Evolutionary conservation across 2,329 filamentous ascomycete genomes (phyloP).

Genomic region (Ophiostoma fasciatum): DNA sequence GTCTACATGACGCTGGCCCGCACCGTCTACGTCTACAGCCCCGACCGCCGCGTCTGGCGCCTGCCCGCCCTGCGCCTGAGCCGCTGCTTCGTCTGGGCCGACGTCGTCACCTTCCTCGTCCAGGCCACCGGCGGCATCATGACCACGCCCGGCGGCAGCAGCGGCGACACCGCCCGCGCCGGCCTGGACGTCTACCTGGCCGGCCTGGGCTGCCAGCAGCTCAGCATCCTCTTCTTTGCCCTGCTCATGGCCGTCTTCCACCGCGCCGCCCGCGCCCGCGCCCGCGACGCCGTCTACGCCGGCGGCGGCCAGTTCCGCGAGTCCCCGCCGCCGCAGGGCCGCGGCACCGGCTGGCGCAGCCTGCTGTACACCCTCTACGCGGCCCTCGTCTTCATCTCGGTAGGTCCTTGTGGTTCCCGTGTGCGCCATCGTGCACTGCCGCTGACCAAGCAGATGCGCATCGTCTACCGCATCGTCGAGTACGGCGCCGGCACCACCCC

Average conservation of each 20-base stretch:
- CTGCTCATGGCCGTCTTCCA: constrained; percentile 23
- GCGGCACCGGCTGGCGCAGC: constrained; percentile 17
- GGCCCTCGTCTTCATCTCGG: constrained; percentile 22
- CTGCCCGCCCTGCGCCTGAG: constrained; percentile 24
- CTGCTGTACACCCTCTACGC: constrained; percentile 21
- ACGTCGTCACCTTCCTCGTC: constrained; percentile 31
- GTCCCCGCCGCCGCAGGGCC: background rate
- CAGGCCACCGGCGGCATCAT: constrained; percentile 26
- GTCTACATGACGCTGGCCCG: constrained; percentile 29
- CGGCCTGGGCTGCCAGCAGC: constrained; percentile 23
- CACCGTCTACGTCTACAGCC: constrained; percentile 24
- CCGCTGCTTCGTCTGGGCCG: constrained; percentile 31
- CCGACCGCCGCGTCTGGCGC: constrained; percentile 17
- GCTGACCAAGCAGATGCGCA: too few species aligned
- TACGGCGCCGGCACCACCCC: constrained; percentile 30
- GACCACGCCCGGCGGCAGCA: constrained; percentile 14
- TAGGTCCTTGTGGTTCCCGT: too few species aligned
- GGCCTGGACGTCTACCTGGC: constrained; percentile 26
- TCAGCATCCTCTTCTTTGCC: constrained; percentile 23
- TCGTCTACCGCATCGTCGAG: constrained; percentile 45
- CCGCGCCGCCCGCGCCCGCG: constrained; percentile 11
- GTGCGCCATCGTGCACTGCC: too few species aligned
- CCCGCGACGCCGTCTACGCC: background rate
- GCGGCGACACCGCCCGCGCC: constrained; percentile 15
- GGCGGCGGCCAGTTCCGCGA: too few species aligned